A percentile compares a stretch with the other conserved stretches of the same genome.
These are phyloP conservation scores for Leucosporidium yakuticum DNA, from an alignment of 768 basidiomycete genomes.

Conservation along the genomic window DNA sequence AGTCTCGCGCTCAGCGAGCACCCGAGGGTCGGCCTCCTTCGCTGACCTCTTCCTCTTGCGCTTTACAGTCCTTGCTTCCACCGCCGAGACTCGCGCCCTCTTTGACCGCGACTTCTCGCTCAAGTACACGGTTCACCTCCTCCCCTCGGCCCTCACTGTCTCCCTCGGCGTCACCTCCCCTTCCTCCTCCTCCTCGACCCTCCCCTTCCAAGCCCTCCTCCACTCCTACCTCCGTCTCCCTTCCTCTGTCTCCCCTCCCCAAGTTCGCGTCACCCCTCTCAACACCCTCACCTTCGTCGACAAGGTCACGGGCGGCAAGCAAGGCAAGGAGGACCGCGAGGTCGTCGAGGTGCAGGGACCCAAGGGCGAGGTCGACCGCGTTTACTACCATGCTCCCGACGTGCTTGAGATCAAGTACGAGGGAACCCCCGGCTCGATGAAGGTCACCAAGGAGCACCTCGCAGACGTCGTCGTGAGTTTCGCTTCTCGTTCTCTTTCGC, in stretches of 20 bases:
- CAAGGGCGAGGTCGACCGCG: constrained; percentile 36
- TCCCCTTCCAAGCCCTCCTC: constrained; percentile 81
- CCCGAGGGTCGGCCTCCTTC: background rate
- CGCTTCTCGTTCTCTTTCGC: background rate
- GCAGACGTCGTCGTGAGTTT: constrained; percentile 23
- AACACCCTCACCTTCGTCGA: constrained; percentile 65
- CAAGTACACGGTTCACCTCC: constrained; percentile 72
- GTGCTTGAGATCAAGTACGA: constrained; percentile 16
- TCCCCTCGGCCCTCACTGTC: constrained; percentile 65
- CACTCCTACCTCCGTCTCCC: constrained; percentile 73
- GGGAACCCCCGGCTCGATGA: constrained; percentile 6
- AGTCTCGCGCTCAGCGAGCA: constrained; percentile 38
- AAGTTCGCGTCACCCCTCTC: constrained; percentile 57
- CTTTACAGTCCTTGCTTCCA: constrained; percentile 57
- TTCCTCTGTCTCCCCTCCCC: constrained; percentile 50
- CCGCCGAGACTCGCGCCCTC: constrained; percentile 52
- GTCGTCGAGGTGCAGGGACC: constrained; percentile 56
- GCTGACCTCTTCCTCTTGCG: background rate
- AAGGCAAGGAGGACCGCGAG: constrained; percentile 56
- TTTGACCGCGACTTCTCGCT: constrained; percentile 68
- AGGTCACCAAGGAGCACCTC: constrained; percentile 30
- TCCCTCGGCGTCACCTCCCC: constrained; percentile 44
- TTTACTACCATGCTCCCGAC: constrained; percentile 36
- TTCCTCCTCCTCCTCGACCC: constrained; percentile 14
- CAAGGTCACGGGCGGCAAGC: constrained; percentile 50